Base-by-base conservation (phyloP, 1,284 basidiomycete genomes). In the Sporisorium graminicola region DNA sequence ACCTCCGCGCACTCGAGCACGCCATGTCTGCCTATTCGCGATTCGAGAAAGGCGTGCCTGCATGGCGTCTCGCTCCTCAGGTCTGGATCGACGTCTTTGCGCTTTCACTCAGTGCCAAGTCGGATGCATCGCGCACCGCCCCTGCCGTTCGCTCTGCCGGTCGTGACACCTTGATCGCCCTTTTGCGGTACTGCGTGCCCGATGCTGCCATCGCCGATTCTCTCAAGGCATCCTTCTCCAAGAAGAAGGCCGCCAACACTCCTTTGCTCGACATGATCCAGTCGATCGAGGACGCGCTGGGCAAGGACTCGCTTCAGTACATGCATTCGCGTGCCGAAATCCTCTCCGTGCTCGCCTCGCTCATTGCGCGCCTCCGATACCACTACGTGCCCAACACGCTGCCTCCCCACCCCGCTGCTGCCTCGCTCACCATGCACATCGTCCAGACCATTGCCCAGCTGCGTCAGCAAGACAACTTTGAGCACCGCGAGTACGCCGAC, bases 401-500 rank as follows among this genome's bases (percentile, higher is more conserved):
- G 44, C 47, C 91, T 20, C 58, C 59, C 12, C 63, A 60, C 40
- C 70, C 82, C 4, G 79, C 81, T 12, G 92, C 93, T 3, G 90
- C 94, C 80, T 85, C 87, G 49, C 88, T 98, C 9, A 87, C 96
- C 24, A 85, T 92, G 50, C 90, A 91, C 35, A 86, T 94, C n/a
- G 89, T 98, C 54, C 87, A 89, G 71, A 90, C 90, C 63, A 88
- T 97, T 29, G 94, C 91, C 2, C 91, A 92, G 46, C 86, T 97
- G 66, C 88, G 96, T 46, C 88, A 90, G 37, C 89, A 92, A 80
- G 93, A 92, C 86, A 90, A 89, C 5, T 99, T 99, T 82, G 95
- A 98, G 86, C 90, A 92, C 86, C 95, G 94, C 86, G 94, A 95
- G 85, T 90, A 90, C 52, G 94, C 92, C 26, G 97, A 99, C 86